Conservation (phyloP, 2,329 filamentous ascomycete genomes). For the Metarhizium sp. region DNA sequence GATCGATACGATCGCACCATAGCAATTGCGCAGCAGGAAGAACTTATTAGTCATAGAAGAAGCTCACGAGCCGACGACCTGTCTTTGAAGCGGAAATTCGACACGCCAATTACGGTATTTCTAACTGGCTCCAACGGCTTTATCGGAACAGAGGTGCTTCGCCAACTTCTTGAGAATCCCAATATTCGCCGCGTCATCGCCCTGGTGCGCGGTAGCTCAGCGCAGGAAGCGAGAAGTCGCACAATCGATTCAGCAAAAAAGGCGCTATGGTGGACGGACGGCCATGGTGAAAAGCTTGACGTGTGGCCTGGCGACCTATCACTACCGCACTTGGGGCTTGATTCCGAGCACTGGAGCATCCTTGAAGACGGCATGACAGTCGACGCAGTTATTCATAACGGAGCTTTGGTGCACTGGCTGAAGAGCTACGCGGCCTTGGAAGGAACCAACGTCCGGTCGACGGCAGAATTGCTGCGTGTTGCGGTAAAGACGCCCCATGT, state of each 20-base stretch:
- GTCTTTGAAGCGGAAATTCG: neutral
- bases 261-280: slow-evolving; percentile 6
- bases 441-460: slow-evolving; percentile 6
- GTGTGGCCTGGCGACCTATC: slow-evolving; percentile 6
- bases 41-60: too few relatives aligned
- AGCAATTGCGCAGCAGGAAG: too few relatives aligned
- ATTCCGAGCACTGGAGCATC: neutral
- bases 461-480: slow-evolving; percentile 4
- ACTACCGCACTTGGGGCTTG: neutral
- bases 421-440: slow-evolving; percentile 6
- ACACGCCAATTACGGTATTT: neutral
- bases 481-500: neutral
- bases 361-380: neutral
- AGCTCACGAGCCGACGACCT: neutral
- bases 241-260: slow-evolving; percentile 4
- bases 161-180: slow-evolving; percentile 5
- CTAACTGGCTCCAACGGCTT: slow-evolving; percentile 7
- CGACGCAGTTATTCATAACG: slow-evolving; percentile 9
- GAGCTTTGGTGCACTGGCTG: slow-evolving; percentile 6
- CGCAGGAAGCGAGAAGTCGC: neutral
- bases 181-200: slow-evolving; percentile 2
- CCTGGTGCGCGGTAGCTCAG: slow-evolving; percentile 1
- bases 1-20: too few relatives aligned
- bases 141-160: slow-evolving; percentile 7
- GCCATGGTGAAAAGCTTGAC: slow-evolving; percentile 5